Evolutionary conservation across 257 asterid species (phyloP), one percentile per base, ranked within the genome.

Genomic region (Solanum chmielewskii): DNA sequence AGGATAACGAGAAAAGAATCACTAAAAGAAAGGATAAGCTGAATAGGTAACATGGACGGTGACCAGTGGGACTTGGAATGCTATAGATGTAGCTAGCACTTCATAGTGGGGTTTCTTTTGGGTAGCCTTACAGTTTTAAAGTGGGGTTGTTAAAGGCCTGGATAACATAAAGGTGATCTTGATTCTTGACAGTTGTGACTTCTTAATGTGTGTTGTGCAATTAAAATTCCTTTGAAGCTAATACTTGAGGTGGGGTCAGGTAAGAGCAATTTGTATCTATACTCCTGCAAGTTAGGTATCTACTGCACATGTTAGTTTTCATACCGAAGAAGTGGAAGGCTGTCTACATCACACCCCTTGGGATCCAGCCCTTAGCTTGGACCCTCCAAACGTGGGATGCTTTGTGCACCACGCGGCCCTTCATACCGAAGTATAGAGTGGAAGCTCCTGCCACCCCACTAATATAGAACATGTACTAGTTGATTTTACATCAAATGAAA

Each of bases 131-230:
- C 69, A 81, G 85, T 81, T 81, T 47, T 11, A 21, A 7, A 31
- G 85, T 81, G 69, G 85, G 87, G 86, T 37, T 69, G 64, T 62
- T 20, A 80, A 45, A 45, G 86, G 60, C 83, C 86, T 33, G 31
- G 88, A 62, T 85, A 66, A 45, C 35, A 75, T 44, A 86, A 62
- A 74, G 86, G 81, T 83, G 89, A 83, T 16, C 25, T 88, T 64
- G 71, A 80, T 76, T 16, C 25, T 88, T 64, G 71, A 80, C 68
- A 81, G 69, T 49, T 81, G 85, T 29, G 20, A 60, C 64, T 74
- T 62, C 21, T 84, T 83, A 31, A 85, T 27, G 85, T 27, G 85
- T 62, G 64, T 29, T 70, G 83, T 45, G 44, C 44, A 88, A 64
- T 78, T 14, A 45, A 23, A 77, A 45, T 60, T 49, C 68, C 64